phyloP scores from a whole-genome alignment of 78 protist genomes.

The Anaeramoeba flamelloides region DNA sequence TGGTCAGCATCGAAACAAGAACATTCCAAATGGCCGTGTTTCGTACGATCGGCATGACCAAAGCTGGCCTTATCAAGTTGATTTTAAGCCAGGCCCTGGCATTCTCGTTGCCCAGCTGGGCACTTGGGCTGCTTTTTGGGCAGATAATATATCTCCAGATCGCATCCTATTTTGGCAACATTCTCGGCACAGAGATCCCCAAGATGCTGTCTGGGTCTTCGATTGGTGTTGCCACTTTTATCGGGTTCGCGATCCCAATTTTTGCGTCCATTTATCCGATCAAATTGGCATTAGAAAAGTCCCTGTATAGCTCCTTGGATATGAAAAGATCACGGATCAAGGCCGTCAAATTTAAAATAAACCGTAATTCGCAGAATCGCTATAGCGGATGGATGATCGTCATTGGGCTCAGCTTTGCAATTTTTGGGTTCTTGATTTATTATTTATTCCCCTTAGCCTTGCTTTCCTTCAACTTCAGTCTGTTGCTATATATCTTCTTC shows the following conservation, averaged over 20 bases:
- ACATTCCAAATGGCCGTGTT: constrained; percentile 70
- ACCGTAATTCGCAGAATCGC: constrained; percentile 24
- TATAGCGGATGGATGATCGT: constrained; percentile 23
- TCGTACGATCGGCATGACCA: constrained; percentile 43
- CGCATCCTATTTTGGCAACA: not conserved
- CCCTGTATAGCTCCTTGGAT: constrained; percentile 51
- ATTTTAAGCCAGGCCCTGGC: constrained; percentile 44
- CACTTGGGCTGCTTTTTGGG: constrained; percentile 43
- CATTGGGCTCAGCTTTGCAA: constrained; percentile 36
- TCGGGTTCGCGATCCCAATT: constrained; percentile 57
- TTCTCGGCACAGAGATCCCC: not conserved
- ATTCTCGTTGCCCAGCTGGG: constrained; percentile 65
- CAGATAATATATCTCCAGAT: not conserved
- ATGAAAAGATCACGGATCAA: constrained; percentile 27
- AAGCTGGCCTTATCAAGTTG: constrained; percentile 38
- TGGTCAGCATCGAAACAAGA: constrained; percentile 63
- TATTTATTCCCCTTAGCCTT: constrained; percentile 63
- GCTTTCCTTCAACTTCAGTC: constrained; percentile 38
- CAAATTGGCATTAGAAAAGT: constrained; percentile 33
- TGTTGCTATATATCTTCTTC: constrained; percentile 65
- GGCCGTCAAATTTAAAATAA: constrained; percentile 48
- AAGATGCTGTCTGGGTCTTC: constrained; percentile 15
- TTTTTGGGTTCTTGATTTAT: constrained; percentile 47
- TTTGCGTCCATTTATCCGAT: constrained; percentile 55
- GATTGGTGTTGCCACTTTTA: constrained; percentile 27